Evolutionary conservation across 768 basidiomycete genomes (phyloP).

Genomic region (Rubroboletus satanas): DNA sequence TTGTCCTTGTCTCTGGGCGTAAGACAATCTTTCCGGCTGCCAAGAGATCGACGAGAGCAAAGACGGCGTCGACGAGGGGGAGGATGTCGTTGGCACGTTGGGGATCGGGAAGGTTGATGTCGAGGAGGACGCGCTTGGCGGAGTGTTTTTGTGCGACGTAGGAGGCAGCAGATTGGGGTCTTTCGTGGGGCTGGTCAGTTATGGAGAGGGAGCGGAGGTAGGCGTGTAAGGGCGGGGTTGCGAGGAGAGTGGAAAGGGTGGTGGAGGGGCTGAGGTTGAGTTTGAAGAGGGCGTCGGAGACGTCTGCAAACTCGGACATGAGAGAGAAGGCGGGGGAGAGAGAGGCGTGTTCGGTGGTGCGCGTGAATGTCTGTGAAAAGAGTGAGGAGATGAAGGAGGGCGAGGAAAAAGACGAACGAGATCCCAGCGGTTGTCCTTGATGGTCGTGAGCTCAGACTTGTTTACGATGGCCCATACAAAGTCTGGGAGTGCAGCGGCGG

Average conservation of each 20-base stretch:
- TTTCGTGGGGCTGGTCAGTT: constrained; percentile 79
- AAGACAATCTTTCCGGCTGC: constrained; percentile 45
- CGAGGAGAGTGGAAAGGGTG: constrained; percentile 54
- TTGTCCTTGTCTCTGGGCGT: constrained; percentile 78
- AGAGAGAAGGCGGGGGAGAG: constrained; percentile 63
- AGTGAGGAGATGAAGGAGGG: background rate
- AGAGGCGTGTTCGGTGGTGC: constrained; percentile 59
- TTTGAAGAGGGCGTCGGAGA: constrained; percentile 77
- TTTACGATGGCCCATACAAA: constrained; percentile 83
- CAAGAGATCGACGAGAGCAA: constrained; percentile 72
- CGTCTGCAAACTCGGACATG: constrained; percentile 87
- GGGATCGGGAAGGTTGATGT: constrained; percentile 51
- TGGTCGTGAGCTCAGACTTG: constrained; percentile 69
- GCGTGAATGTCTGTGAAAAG: constrained; percentile 70
- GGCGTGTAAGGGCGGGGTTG: constrained; percentile 58
- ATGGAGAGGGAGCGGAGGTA: constrained; percentile 88
- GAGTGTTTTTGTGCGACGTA: constrained; percentile 39
- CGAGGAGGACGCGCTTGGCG: constrained; percentile 74
- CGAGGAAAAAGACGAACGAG: constrained; percentile 51
- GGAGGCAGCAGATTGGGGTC: constrained; percentile 53
- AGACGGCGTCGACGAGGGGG: constrained; percentile 61
- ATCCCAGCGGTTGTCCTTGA: constrained; percentile 80
- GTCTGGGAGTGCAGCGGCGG: constrained; percentile 44
- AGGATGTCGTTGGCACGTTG: constrained; percentile 44
- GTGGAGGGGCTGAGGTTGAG: constrained; percentile 34